Percentiles rank a stretch among this genome's conserved stretches.
phyloP scores from a whole-genome alignment of 1,284 basidiomycete genomes.

The Ceratobasidium sp. region DNA sequence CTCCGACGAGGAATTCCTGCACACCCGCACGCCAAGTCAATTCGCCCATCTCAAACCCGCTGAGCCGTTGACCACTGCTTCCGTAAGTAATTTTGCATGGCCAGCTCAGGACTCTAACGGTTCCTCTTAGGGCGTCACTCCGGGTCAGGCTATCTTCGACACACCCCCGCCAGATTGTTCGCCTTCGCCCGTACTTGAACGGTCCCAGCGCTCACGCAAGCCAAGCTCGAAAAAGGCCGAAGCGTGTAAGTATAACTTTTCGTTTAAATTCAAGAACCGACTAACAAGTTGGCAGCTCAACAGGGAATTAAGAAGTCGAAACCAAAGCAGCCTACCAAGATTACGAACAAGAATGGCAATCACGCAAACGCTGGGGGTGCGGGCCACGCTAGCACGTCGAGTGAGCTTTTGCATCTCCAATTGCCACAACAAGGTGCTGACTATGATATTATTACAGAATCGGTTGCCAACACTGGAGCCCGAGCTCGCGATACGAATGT shows the following conservation, averaged over 20 bases:
- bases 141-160: conserved; percentile 12
- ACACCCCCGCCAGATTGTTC: conserved; percentile 3
- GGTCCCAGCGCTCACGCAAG: conserved; percentile 8
- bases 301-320: background rate
- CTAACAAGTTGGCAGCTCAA: background rate
- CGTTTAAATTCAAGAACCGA: too few relatives aligned
- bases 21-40: conserved; percentile 16
- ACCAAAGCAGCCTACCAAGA: background rate
- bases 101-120: background rate
- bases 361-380: background rate
- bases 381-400: conserved; percentile 22
- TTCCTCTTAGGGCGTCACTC: conserved; percentile 10
- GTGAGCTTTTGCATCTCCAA: conserved; percentile 1
- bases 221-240: conserved; percentile 3
- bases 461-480: background rate
- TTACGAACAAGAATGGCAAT: background rate
- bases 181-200: conserved; percentile 3
- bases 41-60: conserved; percentile 12
- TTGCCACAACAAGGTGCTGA: background rate
- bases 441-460: background rate
- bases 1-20: background rate
- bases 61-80: conserved; percentile 9
- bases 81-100: background rate
- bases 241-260: background rate
- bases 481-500: background rate